Base-by-base conservation (phyloP, 305 asterid genomes). In the Fraxinus sp. region DNA sequence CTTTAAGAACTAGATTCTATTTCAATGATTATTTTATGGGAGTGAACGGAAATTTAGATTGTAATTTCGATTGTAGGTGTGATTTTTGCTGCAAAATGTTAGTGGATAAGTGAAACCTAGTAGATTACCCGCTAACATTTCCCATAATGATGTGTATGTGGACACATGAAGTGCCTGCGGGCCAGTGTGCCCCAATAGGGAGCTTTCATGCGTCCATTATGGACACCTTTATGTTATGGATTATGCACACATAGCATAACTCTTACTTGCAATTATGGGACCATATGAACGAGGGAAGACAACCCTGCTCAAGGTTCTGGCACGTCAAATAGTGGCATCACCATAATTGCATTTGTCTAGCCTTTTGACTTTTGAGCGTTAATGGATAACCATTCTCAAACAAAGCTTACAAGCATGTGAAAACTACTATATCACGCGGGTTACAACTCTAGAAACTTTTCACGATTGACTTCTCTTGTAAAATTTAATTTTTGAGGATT, bases 271-370 rank as follows among this genome's bases (percentile, higher is more conserved):
- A 68, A 81, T 96, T 82, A 96, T 96, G 98, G 99, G 99, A 59
- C 99, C 99, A 77, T 94, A 98, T 41, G 99, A 98, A 59, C 91
- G 98, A 26, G 99, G 98, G 83, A 96, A 96, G 90, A 96, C 99
- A 74, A 96, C 99, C 80, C 85, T 96, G 89, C 97, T 96, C 82
- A 94, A 94, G 85, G 91, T 94, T 83, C 89, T 96, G 86, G 97
- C 97, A 5, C 95, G 98, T 89, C 99, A 96, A 92, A 85, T 87
- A 75, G 86, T 76, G 76, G 92, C 97, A 43, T 94, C 97, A 10
- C 91, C 97, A 18, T 88, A 87, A 83, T 84, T 96, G 82, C 93
- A 91, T 82, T 87, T 96, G 78, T 94, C 97, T 87, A 97, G 99
- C 74, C 91, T 91, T 85, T 28, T 1, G 30, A 28, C 91, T 91